These are phyloP conservation scores for Monilinia laxa DNA, from an alignment of 2,329 filamentous ascomycete species.

Conservation along the genomic window DNA sequence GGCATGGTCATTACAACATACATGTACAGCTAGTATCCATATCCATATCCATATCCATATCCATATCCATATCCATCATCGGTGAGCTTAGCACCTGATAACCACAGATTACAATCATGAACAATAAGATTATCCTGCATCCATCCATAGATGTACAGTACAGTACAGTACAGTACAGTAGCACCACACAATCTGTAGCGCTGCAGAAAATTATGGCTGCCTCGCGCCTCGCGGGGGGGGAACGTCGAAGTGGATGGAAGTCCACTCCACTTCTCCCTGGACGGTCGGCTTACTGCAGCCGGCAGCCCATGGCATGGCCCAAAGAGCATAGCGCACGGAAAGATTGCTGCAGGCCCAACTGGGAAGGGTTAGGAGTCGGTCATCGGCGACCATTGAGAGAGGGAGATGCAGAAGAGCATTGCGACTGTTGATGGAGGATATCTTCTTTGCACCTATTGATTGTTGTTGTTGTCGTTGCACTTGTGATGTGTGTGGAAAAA, in stretches of 20 bases:
- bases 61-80: too few relatives aligned
- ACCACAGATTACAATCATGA: too few relatives aligned
- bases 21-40: too few relatives aligned
- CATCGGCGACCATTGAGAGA: constrained; percentile 15
- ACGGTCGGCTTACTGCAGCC: constrained; percentile 9
- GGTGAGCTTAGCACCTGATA: too few relatives aligned
- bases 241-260: background rate
- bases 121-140: background rate
- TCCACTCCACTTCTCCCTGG: background rate
- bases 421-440: background rate
- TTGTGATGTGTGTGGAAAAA: too few relatives aligned
- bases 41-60: too few relatives aligned
- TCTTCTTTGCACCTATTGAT: constrained; percentile 1
- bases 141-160: too few relatives aligned
- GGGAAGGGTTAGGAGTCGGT: constrained; percentile 10
- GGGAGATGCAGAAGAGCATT: background rate
- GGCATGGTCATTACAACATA: too few relatives aligned
- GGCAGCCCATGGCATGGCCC: background rate
- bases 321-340: background rate
- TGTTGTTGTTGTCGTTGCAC: too few relatives aligned
- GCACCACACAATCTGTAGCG: background rate
- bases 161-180: too few relatives aligned
- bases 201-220: constrained; percentile 15
- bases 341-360: constrained; percentile 6
- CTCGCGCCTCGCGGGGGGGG: constrained; percentile 6